Percentiles rank a stretch among this genome's conserved stretches.
phyloP scores from a whole-genome alignment of 2,329 filamentous ascomycete genomes.

The Periglandula ipomoeae region DNA sequence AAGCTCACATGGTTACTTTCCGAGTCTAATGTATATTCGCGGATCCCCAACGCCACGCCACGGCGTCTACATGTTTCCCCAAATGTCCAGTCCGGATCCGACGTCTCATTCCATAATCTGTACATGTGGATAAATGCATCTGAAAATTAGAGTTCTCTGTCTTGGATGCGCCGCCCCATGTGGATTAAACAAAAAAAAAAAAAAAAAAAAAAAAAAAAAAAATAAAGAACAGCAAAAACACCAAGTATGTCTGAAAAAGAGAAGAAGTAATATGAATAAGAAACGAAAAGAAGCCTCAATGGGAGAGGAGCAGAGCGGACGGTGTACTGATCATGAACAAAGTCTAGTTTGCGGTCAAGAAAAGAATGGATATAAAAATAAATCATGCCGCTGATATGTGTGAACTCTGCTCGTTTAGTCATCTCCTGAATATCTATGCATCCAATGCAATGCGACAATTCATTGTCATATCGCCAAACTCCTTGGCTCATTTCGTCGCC shows the following conservation, averaged over 20 bases:
- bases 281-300: neutral
- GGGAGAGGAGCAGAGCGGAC: neutral
- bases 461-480: neutral
- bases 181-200: neutral
- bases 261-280: neutral
- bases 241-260: neutral
- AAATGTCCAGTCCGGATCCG: neutral
- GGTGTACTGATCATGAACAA: neutral
- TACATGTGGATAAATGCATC: slow-evolving; percentile 1
- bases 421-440: neutral
- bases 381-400: neutral
- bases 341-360: neutral
- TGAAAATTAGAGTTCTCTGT: slow-evolving; percentile 1
- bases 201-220: too few species aligned
- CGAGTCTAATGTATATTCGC: neutral
- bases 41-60: too few species aligned
- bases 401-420: neutral
- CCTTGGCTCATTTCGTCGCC: neutral
- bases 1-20: too few species aligned
- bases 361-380: neutral
- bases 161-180: neutral
- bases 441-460: neutral
- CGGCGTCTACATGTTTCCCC: neutral
- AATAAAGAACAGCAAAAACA: neutral
- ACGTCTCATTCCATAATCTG: neutral